Base-by-base conservation (phyloP, 331 rosid species). In the Malus hybrid region DNA sequence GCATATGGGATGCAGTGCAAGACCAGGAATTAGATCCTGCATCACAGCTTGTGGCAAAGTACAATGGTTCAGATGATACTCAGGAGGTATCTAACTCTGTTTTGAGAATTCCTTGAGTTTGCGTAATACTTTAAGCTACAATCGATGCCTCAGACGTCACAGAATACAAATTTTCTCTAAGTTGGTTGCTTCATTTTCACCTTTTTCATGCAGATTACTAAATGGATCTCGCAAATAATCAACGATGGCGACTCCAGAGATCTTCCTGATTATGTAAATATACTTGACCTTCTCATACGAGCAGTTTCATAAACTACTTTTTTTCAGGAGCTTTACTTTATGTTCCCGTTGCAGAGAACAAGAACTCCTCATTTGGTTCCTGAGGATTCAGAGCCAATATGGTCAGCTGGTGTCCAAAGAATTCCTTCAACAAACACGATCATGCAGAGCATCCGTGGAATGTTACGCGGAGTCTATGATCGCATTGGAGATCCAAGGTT, bases 21-120 rank as follows among this genome's bases (percentile, higher is more conserved):
- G 87, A 82, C 5, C 80, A 79, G 64, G 99, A 92, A 42, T 39
- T 81, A 55, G 97, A 92, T 83, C 91, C 79, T 70, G 92, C 96
- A 44, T 85, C 96, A 72, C 99, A 92, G 83, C 93, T 90, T 72
- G 97, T 94, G 81, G 97, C 97, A 14, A 87, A 82, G 78, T 94
- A 90, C 90, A 90, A 88, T 74, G 99, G 97, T 73, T 82, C 88
- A 26, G 80, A 66, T 78, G 93, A 89, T 66, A 81, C 66, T 76
- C 67, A 87, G 48, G 88, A 94, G 97, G 99, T 92, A 78, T 72
- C 71, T 44, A 72, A 15, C 10, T 71, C 77, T 26, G 56, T 26
- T 16, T 58, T 18, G 22, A 42, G 68, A 19, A 42, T 10, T 52
- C 29, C 20, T 50, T 80, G 55, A 46, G 20, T 29, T 61, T 16